These are phyloP conservation scores for Alternaria postmessia DNA, from an alignment of 2,329 filamentous ascomycete species.

Conservation along the genomic window DNA sequence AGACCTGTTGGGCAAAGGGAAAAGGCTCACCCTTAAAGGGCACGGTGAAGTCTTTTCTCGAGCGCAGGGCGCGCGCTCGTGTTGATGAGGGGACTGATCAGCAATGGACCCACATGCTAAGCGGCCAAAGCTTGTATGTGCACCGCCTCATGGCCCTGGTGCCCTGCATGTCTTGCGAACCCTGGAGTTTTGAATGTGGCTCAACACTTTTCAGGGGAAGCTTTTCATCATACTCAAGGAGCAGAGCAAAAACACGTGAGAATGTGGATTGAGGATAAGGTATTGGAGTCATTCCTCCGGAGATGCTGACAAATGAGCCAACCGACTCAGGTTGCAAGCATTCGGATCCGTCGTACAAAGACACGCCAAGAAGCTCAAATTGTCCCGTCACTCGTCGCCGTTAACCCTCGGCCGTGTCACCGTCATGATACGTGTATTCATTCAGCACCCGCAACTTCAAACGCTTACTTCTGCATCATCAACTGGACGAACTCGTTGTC, in stretches of 20 bases:
- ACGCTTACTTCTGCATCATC: slow-evolving; percentile 63
- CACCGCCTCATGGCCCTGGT: slow-evolving; percentile 29
- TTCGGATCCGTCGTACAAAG: slow-evolving; percentile 15
- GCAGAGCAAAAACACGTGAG: slow-evolving; percentile 12
- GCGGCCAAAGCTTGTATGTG: slow-evolving; percentile 21
- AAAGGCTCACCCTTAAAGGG: neutral
- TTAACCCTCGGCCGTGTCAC: slow-evolving; percentile 37
- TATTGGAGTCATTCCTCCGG: slow-evolving; percentile 13
- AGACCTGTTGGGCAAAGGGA: neutral
- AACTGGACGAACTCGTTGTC: slow-evolving; percentile 66
- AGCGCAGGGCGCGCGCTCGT: neutral
- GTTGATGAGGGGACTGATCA: slow-evolving; percentile 2
- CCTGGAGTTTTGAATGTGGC: slow-evolving; percentile 8
- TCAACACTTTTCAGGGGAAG: slow-evolving; percentile 14
- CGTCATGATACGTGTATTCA: slow-evolving; percentile 42
- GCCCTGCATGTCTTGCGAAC: slow-evolving; percentile 23
- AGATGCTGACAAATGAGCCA: slow-evolving; percentile 11
- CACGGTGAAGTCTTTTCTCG: neutral
- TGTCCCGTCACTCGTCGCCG: slow-evolving; percentile 36
- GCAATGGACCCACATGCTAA: slow-evolving; percentile 20
- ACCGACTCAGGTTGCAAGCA: slow-evolving; percentile 13
- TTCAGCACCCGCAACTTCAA: slow-evolving; percentile 32
- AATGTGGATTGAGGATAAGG: slow-evolving; percentile 19
- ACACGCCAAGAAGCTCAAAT: slow-evolving; percentile 14
- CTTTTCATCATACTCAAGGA: slow-evolving; percentile 9